Evolutionary conservation across 78 protist genomes (phyloP), one percentile per base, ranked within the genome.

Genomic region (Dictyostelium citrinum): DNA sequence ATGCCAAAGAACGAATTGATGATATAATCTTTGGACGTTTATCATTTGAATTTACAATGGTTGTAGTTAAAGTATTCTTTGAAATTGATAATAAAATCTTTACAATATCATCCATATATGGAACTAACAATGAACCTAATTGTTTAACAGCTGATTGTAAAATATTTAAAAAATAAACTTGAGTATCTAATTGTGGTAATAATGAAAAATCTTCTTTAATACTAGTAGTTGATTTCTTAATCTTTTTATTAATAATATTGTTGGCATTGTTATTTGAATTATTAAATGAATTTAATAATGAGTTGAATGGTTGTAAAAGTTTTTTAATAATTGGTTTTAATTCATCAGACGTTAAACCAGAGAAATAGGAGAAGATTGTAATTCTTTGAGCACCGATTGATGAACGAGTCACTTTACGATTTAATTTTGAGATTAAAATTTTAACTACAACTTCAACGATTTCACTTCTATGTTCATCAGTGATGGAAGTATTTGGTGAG

Each of bases 91-190:
- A 31, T 1, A 88, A 7, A 5, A 88, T 67, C 33, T 46, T 67
- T 8, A 88, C 35, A 55, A 88, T 88, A 2, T 17, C 16, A 12
- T 61, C 79, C 20, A 88, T 41, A 9, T 39, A 37, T 9, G 37
- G 39, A 3, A 14, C 29, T 2, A 78, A n/a, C 20, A 88, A 64
- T 37, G 74, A 33, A 31, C 93, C 93, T 39, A 88, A 51, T 31
- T 88, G 93, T 22, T 68, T 76, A 39, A 64, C 71, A 20, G 61
- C 29, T 10, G 93, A 58, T 43, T 78, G 93, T 5, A 78, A 17
- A 20, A 88, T 67, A 78, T 88, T 88, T n/a, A 88, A 64, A 74
- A 88, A 88, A 22, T 78, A 45, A 45, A 61, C 84, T 58, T 78
- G 84, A 5, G 31, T 29, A 12, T 88, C 93, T 1, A 78, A n/a